Base-by-base conservation (phyloP, 2,329 filamentous ascomycete species). In the Fusarium scirpi region DNA sequence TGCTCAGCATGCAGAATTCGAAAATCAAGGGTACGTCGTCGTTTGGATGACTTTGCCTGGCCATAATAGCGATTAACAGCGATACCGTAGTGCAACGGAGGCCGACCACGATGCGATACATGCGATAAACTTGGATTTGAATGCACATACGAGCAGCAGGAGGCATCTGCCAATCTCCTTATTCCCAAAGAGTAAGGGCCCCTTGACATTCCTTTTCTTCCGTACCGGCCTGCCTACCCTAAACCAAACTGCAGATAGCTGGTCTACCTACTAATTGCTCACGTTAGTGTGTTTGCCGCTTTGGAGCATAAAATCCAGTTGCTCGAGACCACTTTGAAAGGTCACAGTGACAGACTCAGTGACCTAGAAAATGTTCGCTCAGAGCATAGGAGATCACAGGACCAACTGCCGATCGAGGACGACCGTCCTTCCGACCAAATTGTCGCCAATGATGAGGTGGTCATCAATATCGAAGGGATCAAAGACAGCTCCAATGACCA, bases 91-190 rank as follows among this genome's bases (percentile, higher is more conserved):
- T 62, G 59, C 2, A 62, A 62, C 12, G 59, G 59, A 32, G 11
- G 11, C 1, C 56, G 59, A 3, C 59, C 59, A 13, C 45, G 30
- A 53, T 62, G 59, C 8, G 59, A 62, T 18, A 62, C 38, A 3
- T 62, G 59, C 7, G 57, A 62, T 6, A 62, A 62, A 12, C 57
- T 62, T 2, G 59, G 59, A 0, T 62, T 62, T 3, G 59, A 62
- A 16, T 62, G 59, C 40, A 13, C 34, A 0, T 62, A 62, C 9
- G 59, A 62, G 22, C 59, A 62, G 6, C 57, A 62, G 0, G 59
- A 62, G 6, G 40, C 57, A 0, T 62, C 59, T 8, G 57, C 46
- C 11, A 62, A 62, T 20, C 45, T 62, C 12, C 9, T 62, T 6
- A 40, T 62, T 22, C 59, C 57, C 22, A 62, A 62, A 4, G 59